These are phyloP conservation scores for Tubosaeta sp. DNA, from an alignment of 768 basidiomycete genomes.

Conservation along the genomic window DNA sequence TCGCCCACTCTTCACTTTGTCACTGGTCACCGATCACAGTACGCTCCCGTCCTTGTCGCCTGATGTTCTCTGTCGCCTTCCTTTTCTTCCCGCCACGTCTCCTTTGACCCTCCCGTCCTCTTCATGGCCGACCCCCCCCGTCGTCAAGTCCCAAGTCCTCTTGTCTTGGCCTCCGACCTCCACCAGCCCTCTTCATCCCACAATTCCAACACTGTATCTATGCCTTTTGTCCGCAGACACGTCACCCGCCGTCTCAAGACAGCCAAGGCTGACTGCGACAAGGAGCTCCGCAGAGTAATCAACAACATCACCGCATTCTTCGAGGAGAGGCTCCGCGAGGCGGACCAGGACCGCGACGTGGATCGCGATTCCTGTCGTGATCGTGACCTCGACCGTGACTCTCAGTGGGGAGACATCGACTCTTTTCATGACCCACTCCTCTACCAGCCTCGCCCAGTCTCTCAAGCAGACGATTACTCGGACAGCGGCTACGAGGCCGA, in stretches of 20 bases:
- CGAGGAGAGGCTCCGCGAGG: conserved; percentile 82
- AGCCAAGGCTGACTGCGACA: conserved; percentile 95
- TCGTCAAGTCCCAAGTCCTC: conserved; percentile 65
- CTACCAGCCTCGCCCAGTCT: conserved; percentile 51
- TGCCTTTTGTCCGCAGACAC: conserved; percentile 91
- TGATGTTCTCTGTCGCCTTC: conserved; percentile 15
- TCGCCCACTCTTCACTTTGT: conserved; percentile 16
- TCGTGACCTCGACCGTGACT: conserved; percentile 54
- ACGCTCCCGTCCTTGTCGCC: conserved; percentile 11
- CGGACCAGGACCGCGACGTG: conserved; percentile 57
- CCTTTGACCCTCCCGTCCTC: conserved; percentile 9
- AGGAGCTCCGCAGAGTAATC: conserved; percentile 90
- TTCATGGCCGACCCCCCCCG: conserved; percentile 37
- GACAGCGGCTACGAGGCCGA: conserved; percentile 85
- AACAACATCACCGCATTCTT: conserved; percentile 93
- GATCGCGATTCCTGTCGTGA: conserved; percentile 54
- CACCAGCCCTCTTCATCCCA: conserved; percentile 28
- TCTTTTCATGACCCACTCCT: conserved; percentile 57
- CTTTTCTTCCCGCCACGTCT: conserved; percentile 4
- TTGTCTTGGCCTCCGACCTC: conserved; percentile 69
- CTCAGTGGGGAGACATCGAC: conserved; percentile 52
- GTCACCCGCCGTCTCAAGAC: conserved; percentile 89
- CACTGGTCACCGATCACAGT: conserved; percentile 14
- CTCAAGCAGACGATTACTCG: conserved; percentile 69
- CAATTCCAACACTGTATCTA: conserved; percentile 74